Evolutionary conservation across 495 filamentous ascomycete species (phyloP), one percentile per base, ranked within the genome.

Genomic region (Penicillium coffeae): DNA sequence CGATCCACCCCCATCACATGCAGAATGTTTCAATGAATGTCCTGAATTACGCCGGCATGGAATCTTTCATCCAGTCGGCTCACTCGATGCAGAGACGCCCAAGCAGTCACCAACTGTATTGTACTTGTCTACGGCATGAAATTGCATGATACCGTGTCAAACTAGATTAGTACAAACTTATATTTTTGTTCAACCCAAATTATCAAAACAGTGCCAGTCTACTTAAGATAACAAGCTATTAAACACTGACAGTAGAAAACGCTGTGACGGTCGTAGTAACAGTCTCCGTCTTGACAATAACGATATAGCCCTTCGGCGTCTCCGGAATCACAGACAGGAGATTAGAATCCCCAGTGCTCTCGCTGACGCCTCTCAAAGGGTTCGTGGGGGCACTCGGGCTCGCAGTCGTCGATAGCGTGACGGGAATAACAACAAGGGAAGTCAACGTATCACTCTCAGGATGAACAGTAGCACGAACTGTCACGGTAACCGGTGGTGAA

Each of bases 271-370:
- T 55, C 15, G 43, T 25, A 54, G 43, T 46, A 3, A 38, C 45
- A 19, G 56, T 60, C 15, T 38, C 33, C 32, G 55, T 64, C 22
- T 40, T 44, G 8, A 48, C 52, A 13, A 55, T 40, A 1, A 27
- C 5, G 21, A 39, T 19, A 30, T n/a, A 27, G 13, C 20, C 15
- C 9, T 45, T 8, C 6, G 47, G 52, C 2, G 55, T 48, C 5
- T 59, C 47, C 21, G 64, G 64, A 36, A 55, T 47, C 37, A 67
- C 45, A 12, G 42, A 55, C 39, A 64, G 46, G 5, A 41, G 22
- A 12, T 45, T 53, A 34, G n/a, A 37, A 34, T 52, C 45, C 13
- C 45, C 39, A 33, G 30, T 14, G 12, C 30, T 3, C 4, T 12
- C 19, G 7, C 0, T 36, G 15, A 4, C 25, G 10, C 10, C 25